Conservation (phyloP, 495 filamentous ascomycete species). For the Tuber aestivum region DNA sequence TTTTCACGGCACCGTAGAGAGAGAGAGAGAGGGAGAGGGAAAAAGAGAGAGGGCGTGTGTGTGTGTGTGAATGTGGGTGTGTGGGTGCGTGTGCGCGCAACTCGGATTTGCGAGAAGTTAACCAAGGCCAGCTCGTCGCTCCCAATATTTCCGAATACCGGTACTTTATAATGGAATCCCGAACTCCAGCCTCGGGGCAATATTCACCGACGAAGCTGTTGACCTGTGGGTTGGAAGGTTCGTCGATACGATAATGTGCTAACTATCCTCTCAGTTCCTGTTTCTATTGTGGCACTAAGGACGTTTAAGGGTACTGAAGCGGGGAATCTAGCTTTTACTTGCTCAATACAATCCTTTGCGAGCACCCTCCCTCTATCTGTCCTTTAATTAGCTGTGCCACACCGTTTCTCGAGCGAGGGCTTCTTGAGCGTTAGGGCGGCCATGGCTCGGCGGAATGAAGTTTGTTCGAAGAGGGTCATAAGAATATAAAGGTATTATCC, state of each 20-base stretch:
- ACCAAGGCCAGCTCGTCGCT: not conserved
- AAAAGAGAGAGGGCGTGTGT: too few species aligned
- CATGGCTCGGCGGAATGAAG: not conserved
- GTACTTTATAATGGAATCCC: not conserved
- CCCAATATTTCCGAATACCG: not conserved
- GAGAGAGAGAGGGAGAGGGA: too few species aligned
- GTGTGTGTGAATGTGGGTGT: too few species aligned
- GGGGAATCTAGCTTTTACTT: not conserved
- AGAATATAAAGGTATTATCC: not conserved
- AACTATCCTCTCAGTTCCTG: not conserved
- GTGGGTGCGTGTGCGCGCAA: too few species aligned
- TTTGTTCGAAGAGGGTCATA: slow-evolving; percentile 1
- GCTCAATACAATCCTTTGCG: not conserved
- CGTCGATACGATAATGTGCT: not conserved
- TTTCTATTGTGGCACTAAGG: not conserved
- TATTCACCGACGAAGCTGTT: not conserved
- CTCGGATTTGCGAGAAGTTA: not conserved
- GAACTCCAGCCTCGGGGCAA: not conserved
- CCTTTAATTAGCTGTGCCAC: not conserved
- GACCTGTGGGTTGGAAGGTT: not conserved
- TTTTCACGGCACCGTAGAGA: not conserved
- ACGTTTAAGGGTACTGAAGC: not conserved
- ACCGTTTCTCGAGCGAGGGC: not conserved
- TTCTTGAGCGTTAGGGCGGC: not conserved
- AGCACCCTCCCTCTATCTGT: not conserved